Evolutionary conservation across 768 basidiomycete genomes (phyloP).

Genomic region (Kwoniella mangroviensis): DNA sequence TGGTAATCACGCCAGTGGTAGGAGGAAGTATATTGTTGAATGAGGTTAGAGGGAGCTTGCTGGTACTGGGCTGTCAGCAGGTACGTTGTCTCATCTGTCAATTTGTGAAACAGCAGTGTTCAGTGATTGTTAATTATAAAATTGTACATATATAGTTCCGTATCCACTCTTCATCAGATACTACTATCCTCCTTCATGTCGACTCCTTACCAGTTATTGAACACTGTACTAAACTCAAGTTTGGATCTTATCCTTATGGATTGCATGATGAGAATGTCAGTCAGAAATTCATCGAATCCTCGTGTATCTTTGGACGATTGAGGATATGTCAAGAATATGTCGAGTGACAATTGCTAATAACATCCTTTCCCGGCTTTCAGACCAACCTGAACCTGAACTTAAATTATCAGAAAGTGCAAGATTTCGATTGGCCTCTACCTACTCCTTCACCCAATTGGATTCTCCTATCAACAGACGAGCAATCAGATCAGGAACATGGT

Average conservation of each 20-base stretch:
- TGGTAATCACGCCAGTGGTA: slow-evolving; percentile 70
- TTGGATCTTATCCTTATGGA: slow-evolving; percentile 66
- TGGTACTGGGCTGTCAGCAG: slow-evolving; percentile 82
- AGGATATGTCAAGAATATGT: neutral
- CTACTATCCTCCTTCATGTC: slow-evolving; percentile 71
- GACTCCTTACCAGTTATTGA: slow-evolving; percentile 81
- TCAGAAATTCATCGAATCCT: neutral
- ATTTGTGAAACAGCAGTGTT: no score
- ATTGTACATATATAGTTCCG: slow-evolving; percentile 67
- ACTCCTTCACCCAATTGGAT: slow-evolving; percentile 80
- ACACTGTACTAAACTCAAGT: slow-evolving; percentile 68
- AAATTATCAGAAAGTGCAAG: slow-evolving; percentile 67
- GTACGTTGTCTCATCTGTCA: slow-evolving; percentile 58
- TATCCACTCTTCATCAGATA: slow-evolving; percentile 74
- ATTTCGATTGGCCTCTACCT: slow-evolving; percentile 80
- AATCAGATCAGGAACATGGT: neutral
- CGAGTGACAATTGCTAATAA: neutral
- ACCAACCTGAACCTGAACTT: neutral
- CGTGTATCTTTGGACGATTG: neutral
- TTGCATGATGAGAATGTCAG: neutral
- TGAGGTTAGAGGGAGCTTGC: slow-evolving; percentile 66
- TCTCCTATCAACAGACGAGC: neutral
- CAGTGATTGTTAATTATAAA: no score
- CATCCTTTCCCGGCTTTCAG: neutral
- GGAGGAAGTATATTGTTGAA: slow-evolving; percentile 76